Conservation (phyloP, 2,329 filamentous ascomycete genomes). For the Alternaria brassicae region DNA sequence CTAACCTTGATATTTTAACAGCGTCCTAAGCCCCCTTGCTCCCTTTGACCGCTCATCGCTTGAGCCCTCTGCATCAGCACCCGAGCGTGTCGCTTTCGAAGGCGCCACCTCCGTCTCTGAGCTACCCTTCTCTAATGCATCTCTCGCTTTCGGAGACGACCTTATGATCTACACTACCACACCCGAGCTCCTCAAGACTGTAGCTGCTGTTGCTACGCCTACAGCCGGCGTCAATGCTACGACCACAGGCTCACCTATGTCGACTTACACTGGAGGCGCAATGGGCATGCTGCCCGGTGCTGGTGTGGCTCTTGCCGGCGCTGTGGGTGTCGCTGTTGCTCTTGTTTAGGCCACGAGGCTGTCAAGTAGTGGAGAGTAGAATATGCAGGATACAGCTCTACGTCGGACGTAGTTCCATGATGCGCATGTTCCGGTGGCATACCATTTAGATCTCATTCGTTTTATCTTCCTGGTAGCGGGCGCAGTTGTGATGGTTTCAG, state of each 20-base stretch:
- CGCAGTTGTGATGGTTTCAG: not conserved
- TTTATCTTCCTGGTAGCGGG: not conserved
- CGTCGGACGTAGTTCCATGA: not conserved
- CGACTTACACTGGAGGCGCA: conserved; percentile 5
- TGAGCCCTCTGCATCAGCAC: conserved; percentile 21
- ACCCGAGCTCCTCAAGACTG: conserved; percentile 32
- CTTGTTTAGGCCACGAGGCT: not conserved
- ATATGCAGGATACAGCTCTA: not conserved
- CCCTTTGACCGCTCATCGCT: conserved; percentile 30
- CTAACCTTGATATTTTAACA: conserved; percentile 1
- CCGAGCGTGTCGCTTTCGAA: conserved; percentile 33
- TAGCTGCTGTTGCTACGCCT: conserved; percentile 30
- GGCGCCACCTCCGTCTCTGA: conserved; percentile 25
- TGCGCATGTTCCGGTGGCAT: not conserved
- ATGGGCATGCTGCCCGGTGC: not conserved
- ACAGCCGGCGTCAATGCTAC: conserved; percentile 9
- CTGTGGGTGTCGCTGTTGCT: conserved; percentile 2
- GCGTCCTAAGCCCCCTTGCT: conserved; percentile 23
- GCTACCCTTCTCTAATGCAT: conserved; percentile 24
- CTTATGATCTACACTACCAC: conserved; percentile 35
- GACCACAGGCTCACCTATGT: not conserved
- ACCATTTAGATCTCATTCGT: not conserved
- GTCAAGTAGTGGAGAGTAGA: not conserved
- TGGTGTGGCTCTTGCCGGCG: conserved; percentile 4
- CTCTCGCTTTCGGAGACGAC: conserved; percentile 32